A percentile compares a stretch with the other conserved stretches of the same genome.
These are phyloP conservation scores for Miamiensis avidus DNA, from an alignment of 169 alveolate species.

Conservation along the genomic window DNA sequence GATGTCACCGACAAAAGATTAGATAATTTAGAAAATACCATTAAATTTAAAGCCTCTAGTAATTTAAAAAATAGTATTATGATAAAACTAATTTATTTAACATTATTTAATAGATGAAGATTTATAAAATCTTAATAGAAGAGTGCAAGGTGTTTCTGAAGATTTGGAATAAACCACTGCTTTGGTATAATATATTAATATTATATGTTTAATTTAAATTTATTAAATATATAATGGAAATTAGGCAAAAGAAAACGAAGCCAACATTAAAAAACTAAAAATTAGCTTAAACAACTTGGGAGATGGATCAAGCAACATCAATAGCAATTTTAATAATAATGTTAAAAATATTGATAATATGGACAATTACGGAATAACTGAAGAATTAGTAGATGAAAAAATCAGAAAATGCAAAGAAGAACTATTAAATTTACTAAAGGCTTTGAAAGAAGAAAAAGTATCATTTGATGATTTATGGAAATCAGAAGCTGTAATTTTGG, in stretches of 20 bases:
- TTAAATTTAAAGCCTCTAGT: not conserved
- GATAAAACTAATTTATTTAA: too few species aligned
- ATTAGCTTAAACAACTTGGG: too few species aligned
- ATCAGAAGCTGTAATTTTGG: slow-evolving; percentile 20
- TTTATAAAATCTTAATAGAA: too few species aligned
- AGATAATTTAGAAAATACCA: not conserved
- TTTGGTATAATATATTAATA: too few species aligned
- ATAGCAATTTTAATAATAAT: too few species aligned
- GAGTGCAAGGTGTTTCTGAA: too few species aligned
- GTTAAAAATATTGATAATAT: too few species aligned
- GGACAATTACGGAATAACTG: slow-evolving; percentile 9
- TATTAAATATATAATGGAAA: too few species aligned
- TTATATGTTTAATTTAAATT: too few species aligned
- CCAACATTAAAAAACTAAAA: not conserved
- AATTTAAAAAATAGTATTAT: too few species aligned
- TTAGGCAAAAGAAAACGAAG: not conserved
- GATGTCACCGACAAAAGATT: not conserved
- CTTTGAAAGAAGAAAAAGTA: slow-evolving; percentile 23
- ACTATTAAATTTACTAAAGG: slow-evolving; percentile 5
- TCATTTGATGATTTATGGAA: slow-evolving; percentile 28
- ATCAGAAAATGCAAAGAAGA: slow-evolving; percentile 12
- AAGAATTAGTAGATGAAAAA: slow-evolving; percentile 11
- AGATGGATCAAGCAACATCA: not conserved
- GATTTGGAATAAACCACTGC: not conserved
- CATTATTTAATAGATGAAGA: not conserved